A percentile compares a stretch with the other conserved stretches of the same genome.
phyloP scores from a whole-genome alignment of 192 early-diverging fungal genomes.

The Gigaspora rosea region DNA sequence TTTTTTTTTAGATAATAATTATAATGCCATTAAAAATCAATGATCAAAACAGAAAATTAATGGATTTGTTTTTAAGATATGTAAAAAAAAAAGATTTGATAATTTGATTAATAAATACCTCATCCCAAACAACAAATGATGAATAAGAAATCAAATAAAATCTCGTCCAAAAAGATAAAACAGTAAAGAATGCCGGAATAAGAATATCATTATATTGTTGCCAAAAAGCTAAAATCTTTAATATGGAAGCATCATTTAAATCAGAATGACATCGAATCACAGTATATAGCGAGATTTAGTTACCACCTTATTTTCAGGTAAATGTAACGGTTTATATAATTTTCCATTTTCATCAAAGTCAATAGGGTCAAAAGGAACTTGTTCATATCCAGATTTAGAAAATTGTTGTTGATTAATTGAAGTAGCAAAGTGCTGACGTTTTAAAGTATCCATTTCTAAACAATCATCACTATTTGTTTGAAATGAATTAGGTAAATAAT shows the following conservation, averaged over 20 bases:
- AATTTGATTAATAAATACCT: constrained; percentile 47
- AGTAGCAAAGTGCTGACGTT: neutral
- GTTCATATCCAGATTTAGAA: neutral
- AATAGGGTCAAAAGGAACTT: neutral
- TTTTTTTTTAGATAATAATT: constrained; percentile 18
- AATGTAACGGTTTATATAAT: neutral
- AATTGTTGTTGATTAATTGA: no score
- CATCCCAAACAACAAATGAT: constrained; percentile 73
- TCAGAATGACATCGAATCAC: neutral
- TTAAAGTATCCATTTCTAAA: constrained; percentile 15
- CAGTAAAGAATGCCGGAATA: constrained; percentile 54
- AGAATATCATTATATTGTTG: constrained; percentile 53
- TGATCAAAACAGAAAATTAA: neutral
- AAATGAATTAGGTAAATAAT: no score
- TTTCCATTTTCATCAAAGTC: neutral
- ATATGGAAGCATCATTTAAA: constrained; percentile 19
- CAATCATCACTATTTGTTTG: neutral
- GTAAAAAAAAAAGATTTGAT: constrained; percentile 16
- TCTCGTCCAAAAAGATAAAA: constrained; percentile 67
- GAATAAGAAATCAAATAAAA: constrained; percentile 63
- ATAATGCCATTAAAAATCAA: neutral
- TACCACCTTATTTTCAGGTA: neutral
- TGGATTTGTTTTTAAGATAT: neutral
- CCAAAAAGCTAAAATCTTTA: constrained; percentile 43
- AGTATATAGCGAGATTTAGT: neutral